Evolutionary conservation across 176 grass and related monocot species (phyloP).

Genomic region (Eragrostis curvula): DNA sequence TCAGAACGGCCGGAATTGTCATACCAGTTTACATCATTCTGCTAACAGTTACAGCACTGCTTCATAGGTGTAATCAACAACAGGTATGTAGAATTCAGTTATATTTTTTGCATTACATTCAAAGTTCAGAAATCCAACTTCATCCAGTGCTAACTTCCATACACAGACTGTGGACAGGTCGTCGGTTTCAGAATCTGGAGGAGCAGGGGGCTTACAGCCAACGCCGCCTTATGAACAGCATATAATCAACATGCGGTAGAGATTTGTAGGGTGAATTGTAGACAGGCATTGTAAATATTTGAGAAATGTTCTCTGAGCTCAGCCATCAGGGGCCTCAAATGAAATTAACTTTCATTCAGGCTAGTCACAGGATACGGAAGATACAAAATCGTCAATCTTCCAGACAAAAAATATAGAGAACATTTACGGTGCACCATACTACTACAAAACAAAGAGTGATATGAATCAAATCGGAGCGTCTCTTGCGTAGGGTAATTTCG

Average conservation of each 20-base stretch:
- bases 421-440: no score
- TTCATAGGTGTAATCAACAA: constrained; percentile 42
- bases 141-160: constrained; percentile 9
- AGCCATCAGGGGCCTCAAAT: background rate
- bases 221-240: constrained; percentile 37
- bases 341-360: background rate
- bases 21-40: constrained; percentile 67
- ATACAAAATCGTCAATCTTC: no score
- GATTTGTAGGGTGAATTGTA: constrained; percentile 1
- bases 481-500: no score
- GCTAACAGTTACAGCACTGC: constrained; percentile 44
- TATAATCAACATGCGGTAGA: constrained; percentile 50
- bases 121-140: background rate
- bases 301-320: background rate
- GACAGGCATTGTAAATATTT: constrained; percentile 42
- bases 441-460: no score
- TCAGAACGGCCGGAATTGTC: constrained; percentile 67
- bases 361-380: no score
- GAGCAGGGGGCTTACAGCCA: constrained; percentile 28
- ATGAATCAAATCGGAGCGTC: no score
- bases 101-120: background rate
- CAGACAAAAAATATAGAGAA: no score
- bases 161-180: constrained; percentile 22
- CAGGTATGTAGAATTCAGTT: constrained; percentile 29
- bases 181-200: constrained; percentile 27